A percentile compares a stretch with the other conserved stretches of the same genome.
These are phyloP conservation scores for Amanita thiersii DNA, from an alignment of 768 basidiomycete genomes.

Conservation along the genomic window DNA sequence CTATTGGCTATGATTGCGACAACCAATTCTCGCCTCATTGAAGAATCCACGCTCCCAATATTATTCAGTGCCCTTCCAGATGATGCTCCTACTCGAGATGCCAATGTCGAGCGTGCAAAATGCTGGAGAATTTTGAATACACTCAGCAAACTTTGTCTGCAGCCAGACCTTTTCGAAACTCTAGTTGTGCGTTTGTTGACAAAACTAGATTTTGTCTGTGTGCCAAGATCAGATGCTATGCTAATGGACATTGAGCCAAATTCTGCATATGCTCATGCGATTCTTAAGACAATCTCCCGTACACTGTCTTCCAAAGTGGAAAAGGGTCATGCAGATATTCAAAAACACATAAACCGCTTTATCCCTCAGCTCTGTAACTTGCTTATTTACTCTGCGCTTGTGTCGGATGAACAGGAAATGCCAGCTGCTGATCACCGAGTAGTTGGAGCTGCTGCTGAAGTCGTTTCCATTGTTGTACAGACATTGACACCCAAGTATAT, in stretches of 20 bases:
- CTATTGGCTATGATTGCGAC: slow-evolving; percentile 57
- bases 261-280: slow-evolving; percentile 82
- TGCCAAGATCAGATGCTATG: slow-evolving; percentile 18
- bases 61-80: slow-evolving; percentile 75
- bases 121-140: slow-evolving; percentile 64
- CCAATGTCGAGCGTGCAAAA: slow-evolving; percentile 44
- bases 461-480: slow-evolving; percentile 63
- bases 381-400: slow-evolving; percentile 35
- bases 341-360: slow-evolving; percentile 72
- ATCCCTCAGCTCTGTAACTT: slow-evolving; percentile 67
- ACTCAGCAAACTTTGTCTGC: slow-evolving; percentile 65
- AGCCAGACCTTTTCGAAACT: slow-evolving; percentile 74
- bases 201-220: slow-evolving; percentile 67
- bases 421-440: slow-evolving; percentile 41
- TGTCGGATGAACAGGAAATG: slow-evolving; percentile 16
- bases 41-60: slow-evolving; percentile 69
- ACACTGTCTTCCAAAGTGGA: slow-evolving; percentile 43
- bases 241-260: slow-evolving; percentile 42
- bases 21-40: slow-evolving; percentile 54
- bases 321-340: slow-evolving; percentile 59
- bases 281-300: slow-evolving; percentile 62
- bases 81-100: slow-evolving; percentile 45
- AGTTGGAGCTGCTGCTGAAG: slow-evolving; percentile 51
- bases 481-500: slow-evolving; percentile 60
- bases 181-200: slow-evolving; percentile 70